These are phyloP conservation scores for Dissophora globulifera DNA, from an alignment of 192 early-diverging fungal genomes.

Conservation along the genomic window DNA sequence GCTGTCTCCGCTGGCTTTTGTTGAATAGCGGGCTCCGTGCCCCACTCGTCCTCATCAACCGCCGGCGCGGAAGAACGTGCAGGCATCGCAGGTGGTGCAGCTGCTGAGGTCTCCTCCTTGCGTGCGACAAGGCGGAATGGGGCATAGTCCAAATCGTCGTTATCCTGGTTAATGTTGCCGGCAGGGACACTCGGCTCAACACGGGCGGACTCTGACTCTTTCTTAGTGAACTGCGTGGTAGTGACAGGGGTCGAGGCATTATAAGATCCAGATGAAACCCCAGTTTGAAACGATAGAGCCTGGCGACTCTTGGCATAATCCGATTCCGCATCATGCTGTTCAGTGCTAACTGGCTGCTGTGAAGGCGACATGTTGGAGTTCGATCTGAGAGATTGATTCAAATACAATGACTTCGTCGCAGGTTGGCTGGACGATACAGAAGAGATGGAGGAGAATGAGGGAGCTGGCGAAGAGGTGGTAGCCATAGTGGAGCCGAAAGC, in stretches of 20 bases:
- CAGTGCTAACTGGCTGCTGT: not conserved
- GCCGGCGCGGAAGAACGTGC: constrained; percentile 7
- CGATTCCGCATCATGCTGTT: constrained; percentile 28
- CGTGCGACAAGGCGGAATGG: constrained; percentile 46
- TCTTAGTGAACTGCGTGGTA: constrained; percentile 13
- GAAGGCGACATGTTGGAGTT: constrained; percentile 2
- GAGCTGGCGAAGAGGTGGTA: constrained; percentile 44
- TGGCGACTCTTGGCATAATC: constrained; percentile 39
- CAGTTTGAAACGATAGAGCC: constrained; percentile 42
- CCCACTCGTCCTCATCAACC: constrained; percentile 46
- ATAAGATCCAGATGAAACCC: constrained; percentile 7
- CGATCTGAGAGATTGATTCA: constrained; percentile 36
- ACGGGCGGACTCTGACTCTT: not conserved
- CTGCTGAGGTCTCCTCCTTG: constrained; percentile 17
- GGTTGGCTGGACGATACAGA: constrained; percentile 29
- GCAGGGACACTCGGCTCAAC: not conserved
- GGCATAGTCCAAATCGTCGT: constrained; percentile 25
- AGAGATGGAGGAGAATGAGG: constrained; percentile 41
- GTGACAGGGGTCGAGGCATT: no score
- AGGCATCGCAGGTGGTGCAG: no score
- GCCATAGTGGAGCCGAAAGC: constrained; percentile 48
- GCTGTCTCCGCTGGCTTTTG: not conserved
- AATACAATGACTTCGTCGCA: constrained; percentile 28
- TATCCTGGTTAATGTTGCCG: constrained; percentile 1
- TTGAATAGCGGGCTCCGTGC: constrained; percentile 9